Base-by-base conservation (phyloP, 108 stramenopile species). In the Cyclotella baltica region DNA sequence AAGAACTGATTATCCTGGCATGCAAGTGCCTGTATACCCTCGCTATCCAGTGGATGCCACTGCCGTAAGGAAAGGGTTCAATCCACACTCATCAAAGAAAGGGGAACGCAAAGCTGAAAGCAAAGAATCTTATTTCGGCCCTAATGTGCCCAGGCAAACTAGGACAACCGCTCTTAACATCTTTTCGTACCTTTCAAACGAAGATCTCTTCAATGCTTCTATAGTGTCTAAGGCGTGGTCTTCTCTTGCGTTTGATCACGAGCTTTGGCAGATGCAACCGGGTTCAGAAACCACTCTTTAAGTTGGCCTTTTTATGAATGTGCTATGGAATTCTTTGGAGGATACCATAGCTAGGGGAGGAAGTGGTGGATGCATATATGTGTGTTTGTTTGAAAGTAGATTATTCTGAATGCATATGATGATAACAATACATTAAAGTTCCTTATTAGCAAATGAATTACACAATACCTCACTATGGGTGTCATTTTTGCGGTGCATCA, bases 171-270 rank as follows among this genome's bases (percentile, higher is more conserved):
- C 91, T 0, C 69, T 93, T 22, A 72, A 67, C 10, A 81, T 95
- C 31, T 92, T 95, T 40, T 88, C 92, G 18, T 95, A 80, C 69
- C 76, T 95, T 27, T 72, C 87, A 1, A 89, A 90, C 67, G 89
- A 88, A 36, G 96, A 96, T 65, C 59, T 95, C 19, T 94, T 93
- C 89, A 93, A 95, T 75, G 91, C 95, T 25, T 84, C 87, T 10
- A 72, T 97, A 43, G 96, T 97, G 16, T 87, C 85, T 56, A 91
- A 92, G 68, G 29, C 53, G 8, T 96, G 94, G 92, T 85, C 67
- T 33, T 56, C 81, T 6, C 70, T 96, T n/a, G 87, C 90, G 15
- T 67, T 88, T 47, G 84, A 89, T 64, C 48, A 75, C 8, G 78
- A 56, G 18, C 62, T 89, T 30, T 92, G 89, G 92, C 53, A 62